These are phyloP conservation scores for Apiospora hydei DNA, from an alignment of 2,329 filamentous ascomycete genomes.

Conservation along the genomic window DNA sequence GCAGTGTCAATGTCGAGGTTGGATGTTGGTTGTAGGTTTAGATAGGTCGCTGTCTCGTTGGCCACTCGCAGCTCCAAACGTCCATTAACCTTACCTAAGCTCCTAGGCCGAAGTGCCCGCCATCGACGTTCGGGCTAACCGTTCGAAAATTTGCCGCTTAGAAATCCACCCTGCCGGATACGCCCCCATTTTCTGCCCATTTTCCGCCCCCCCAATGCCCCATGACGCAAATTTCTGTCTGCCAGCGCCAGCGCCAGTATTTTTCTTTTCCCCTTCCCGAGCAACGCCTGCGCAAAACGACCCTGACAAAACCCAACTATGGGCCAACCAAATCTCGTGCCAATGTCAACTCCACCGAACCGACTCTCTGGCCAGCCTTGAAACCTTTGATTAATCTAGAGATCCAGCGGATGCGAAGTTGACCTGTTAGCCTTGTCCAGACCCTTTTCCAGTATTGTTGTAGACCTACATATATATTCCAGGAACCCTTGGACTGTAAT, in stretches of 20 bases:
- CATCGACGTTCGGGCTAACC: conserved; percentile 6
- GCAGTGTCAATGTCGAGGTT: neutral
- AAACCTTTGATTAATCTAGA: conserved; percentile 8
- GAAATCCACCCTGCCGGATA: conserved; percentile 20
- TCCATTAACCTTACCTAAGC: neutral
- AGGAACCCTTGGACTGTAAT: neutral
- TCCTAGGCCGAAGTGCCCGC: conserved; percentile 17
- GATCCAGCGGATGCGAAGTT: neutral
- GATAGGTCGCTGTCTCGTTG: too few species aligned
- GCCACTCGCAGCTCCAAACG: conserved; percentile 1
- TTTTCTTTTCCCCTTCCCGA: neutral
- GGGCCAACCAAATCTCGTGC: neutral
- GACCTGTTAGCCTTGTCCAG: neutral
- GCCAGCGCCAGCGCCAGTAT: too few species aligned
- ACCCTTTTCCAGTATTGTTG: neutral
- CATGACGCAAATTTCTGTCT: conserved; percentile 24
- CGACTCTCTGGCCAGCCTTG: neutral
- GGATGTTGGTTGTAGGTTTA: conserved; percentile 20
- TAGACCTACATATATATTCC: neutral
- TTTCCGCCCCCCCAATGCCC: neutral
- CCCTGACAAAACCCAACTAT: neutral
- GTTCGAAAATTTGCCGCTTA: conserved; percentile 23
- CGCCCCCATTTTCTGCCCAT: neutral
- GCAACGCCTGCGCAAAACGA: neutral
- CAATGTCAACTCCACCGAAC: conserved; percentile 7